Evolutionary conservation across 306 rosid genomes (phyloP).

Genomic region (Vachellia collinsii): DNA sequence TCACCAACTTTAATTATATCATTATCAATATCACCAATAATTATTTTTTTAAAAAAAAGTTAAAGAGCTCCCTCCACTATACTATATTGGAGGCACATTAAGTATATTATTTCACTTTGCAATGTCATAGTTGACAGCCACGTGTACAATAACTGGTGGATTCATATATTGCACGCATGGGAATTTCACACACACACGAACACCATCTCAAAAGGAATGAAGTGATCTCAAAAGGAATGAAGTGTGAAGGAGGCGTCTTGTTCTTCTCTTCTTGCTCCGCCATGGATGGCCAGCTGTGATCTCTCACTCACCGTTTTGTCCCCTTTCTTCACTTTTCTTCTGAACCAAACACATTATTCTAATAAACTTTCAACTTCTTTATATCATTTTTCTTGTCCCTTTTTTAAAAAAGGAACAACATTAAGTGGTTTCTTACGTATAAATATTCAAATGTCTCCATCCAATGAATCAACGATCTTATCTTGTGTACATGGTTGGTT

Average conservation of each 20-base stretch:
- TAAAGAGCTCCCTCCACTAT: neutral
- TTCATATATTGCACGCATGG: neutral
- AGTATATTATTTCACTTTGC: neutral
- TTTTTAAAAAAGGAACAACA: neutral
- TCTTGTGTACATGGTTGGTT: neutral
- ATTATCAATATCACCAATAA: neutral
- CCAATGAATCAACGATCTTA: neutral
- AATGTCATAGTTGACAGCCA: neutral
- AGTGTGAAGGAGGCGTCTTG: neutral
- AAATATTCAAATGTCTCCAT: neutral
- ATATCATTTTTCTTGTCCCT: neutral
- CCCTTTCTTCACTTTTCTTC: neutral
- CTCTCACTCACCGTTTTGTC: neutral
- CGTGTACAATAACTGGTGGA: neutral
- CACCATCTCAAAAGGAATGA: neutral
- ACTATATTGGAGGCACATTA: neutral
- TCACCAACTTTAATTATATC: neutral
- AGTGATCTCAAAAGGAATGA: neutral
- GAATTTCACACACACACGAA: neutral
- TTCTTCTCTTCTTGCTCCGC: neutral
- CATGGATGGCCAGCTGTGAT: conserved; percentile 12
- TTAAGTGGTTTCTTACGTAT: neutral
- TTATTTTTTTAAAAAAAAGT: neutral
- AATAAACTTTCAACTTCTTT: neutral
- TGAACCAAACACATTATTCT: neutral